Conservation (phyloP, 2,329 filamentous ascomycete species). For the Sporothrix sp. region DNA sequence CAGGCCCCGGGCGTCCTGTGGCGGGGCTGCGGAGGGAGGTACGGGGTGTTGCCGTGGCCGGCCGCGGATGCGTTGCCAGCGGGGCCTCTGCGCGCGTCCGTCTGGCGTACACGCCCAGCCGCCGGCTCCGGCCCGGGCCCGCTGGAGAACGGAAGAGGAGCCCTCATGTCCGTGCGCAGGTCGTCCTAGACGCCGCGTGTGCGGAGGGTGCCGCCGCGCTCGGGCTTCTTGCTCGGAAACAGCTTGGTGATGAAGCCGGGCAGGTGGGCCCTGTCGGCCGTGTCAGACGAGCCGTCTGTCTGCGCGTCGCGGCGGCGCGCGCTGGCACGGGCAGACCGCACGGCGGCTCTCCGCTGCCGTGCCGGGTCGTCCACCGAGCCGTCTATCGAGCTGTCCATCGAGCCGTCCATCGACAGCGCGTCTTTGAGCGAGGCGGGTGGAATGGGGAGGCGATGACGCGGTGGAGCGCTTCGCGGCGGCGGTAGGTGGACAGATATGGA, state of each 20-base stretch:
- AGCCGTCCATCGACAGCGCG: no score
- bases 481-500: no score
- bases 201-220: constrained; percentile 40
- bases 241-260: constrained; percentile 32
- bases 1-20: background rate
- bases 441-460: no score
- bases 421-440: no score
- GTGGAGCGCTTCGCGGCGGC: no score
- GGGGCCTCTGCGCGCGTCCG: no score
- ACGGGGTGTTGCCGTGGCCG: background rate
- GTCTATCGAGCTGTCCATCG: background rate
- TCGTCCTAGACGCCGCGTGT: constrained; percentile 15
- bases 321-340: no score
- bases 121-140: background rate
- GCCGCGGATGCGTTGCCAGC: no score
- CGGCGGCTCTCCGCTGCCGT: background rate
- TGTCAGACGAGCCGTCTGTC: background rate
- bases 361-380: background rate
- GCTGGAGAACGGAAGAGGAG: background rate
- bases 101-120: background rate
- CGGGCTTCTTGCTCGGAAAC: constrained; percentile 39
- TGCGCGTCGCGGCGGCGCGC: background rate
- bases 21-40: background rate
- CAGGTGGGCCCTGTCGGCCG: constrained; percentile 5
- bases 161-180: background rate